Evolutionary conservation across 2,329 filamentous ascomycete genomes (phyloP).

Genomic region (Fusarium hainanense): DNA sequence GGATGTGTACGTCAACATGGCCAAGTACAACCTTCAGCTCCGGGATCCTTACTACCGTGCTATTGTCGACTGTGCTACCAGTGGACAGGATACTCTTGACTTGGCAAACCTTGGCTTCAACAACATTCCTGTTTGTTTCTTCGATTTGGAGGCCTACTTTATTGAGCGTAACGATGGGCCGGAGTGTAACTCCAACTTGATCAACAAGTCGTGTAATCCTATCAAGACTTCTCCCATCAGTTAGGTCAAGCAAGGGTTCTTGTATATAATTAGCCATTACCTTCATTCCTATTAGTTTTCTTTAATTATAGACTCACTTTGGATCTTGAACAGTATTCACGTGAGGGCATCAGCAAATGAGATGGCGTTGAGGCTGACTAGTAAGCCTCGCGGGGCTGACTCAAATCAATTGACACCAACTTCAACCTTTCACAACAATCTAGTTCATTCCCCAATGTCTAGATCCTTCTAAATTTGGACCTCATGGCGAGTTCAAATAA

Average conservation of each 20-base stretch:
- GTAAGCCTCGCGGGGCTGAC: conserved; percentile 16
- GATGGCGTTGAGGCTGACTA: neutral
- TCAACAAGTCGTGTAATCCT: neutral
- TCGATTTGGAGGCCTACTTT: conserved; percentile 20
- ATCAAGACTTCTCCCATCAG: neutral
- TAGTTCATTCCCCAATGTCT: too few relatives aligned
- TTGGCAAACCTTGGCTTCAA: conserved; percentile 1
- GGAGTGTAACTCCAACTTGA: conserved; percentile 3
- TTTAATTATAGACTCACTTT: neutral
- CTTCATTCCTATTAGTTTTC: neutral
- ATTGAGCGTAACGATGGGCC: conserved; percentile 12
- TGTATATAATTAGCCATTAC: neutral
- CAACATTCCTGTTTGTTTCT: conserved; percentile 23
- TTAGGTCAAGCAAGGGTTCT: neutral
- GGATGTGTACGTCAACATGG: conserved; percentile 30
- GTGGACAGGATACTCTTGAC: neutral
- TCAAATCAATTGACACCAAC: neutral
- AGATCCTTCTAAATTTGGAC: too few relatives aligned
- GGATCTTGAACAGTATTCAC: neutral
- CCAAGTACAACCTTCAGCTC: conserved; percentile 16
- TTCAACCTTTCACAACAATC: neutral
- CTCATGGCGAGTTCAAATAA: conserved; percentile 1
- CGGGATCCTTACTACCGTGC: conserved; percentile 24
- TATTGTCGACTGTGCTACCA: conserved; percentile 21
- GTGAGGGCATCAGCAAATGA: neutral